phyloP scores from a whole-genome alignment of 2,329 filamentous ascomycete species.

The Ceratocystiopsis brevicomis region DNA sequence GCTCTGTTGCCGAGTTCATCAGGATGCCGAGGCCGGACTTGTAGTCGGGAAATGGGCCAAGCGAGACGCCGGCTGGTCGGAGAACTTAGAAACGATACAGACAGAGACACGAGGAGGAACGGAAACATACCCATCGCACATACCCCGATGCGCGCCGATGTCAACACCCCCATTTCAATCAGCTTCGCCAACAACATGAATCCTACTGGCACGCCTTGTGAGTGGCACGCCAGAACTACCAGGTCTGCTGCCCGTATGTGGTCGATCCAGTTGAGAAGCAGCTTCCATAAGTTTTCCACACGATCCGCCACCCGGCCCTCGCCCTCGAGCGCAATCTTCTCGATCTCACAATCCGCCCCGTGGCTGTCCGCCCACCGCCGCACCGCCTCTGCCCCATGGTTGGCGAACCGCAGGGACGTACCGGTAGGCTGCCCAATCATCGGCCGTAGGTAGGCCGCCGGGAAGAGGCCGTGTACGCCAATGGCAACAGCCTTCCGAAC shows the following conservation, averaged over 20 bases:
- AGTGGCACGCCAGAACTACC: conserved; percentile 82
- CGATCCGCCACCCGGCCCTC: conserved; percentile 83
- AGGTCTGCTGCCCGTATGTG: conserved; percentile 76
- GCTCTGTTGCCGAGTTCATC: conserved; percentile 76
- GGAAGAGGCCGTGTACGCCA: conserved; percentile 87
- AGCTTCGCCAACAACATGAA: conserved; percentile 86
- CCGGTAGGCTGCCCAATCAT: conserved; percentile 90
- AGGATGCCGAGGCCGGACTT: conserved; percentile 71
- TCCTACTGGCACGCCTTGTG: conserved; percentile 84
- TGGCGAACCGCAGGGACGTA: conserved; percentile 84
- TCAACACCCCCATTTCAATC: conserved; percentile 73
- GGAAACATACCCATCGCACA: conserved; percentile 47
- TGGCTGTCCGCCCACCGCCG: conserved; percentile 60
- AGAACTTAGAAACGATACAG: conserved; percentile 6
- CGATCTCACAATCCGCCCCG: conserved; percentile 59
- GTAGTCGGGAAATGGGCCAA: conserved; percentile 85
- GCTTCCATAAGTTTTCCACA: conserved; percentile 83
- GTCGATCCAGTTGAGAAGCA: conserved; percentile 87
- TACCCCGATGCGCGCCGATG: conserved; percentile 58
- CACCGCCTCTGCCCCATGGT: conserved; percentile 68
- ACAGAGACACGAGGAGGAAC: neutral
- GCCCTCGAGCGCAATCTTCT: conserved; percentile 85
- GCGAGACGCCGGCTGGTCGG: conserved; percentile 57
- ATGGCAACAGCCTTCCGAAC: conserved; percentile 81
- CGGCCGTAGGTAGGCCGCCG: conserved; percentile 66